Conservation (phyloP, 2,329 filamentous ascomycete genomes). For the Blumeria graminis region DNA sequence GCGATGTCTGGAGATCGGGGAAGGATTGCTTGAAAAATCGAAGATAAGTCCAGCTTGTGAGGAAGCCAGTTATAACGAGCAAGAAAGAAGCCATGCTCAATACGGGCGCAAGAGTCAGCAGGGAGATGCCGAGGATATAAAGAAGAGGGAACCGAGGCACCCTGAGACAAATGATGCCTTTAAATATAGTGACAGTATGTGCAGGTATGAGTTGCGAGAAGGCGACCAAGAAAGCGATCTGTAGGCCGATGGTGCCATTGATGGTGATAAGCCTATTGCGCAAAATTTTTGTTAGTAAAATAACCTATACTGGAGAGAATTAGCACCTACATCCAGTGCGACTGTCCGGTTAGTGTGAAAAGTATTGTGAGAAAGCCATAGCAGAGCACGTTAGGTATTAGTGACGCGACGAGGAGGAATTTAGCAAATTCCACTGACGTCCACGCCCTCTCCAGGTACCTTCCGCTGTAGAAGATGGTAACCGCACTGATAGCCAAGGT, state of each 20-base stretch:
- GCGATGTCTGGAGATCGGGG: slow-evolving; percentile 39
- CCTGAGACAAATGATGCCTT: slow-evolving; percentile 67
- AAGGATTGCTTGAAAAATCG: slow-evolving; percentile 74
- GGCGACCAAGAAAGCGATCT: slow-evolving; percentile 82
- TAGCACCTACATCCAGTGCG: slow-evolving; percentile 39
- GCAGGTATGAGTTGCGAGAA: slow-evolving; percentile 96
- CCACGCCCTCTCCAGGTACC: slow-evolving; percentile 92
- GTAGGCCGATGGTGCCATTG: slow-evolving; percentile 68
- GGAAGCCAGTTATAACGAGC: slow-evolving; percentile 56
- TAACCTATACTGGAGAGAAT: slow-evolving; percentile 3
- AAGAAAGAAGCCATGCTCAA: slow-evolving; percentile 48
- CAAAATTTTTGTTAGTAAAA: slow-evolving; percentile 5
- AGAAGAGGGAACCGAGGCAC: slow-evolving; percentile 50
- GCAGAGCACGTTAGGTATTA: slow-evolving; percentile 59
- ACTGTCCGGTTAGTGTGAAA: slow-evolving; percentile 42
- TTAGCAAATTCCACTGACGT: slow-evolving; percentile 78
- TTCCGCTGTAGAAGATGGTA: slow-evolving; percentile 74
- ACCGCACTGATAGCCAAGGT: slow-evolving; percentile 53
- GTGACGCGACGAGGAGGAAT: slow-evolving; percentile 52
- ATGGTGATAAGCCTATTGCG: slow-evolving; percentile 46
- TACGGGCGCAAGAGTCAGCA: slow-evolving; percentile 36
- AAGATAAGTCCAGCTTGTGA: slow-evolving; percentile 84
- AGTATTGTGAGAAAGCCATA: slow-evolving; percentile 53
- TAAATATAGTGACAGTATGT: slow-evolving; percentile 86
- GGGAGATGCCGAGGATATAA: slow-evolving; percentile 49